Evolutionary conservation across 176 grass and related monocot genomes (phyloP).

Genomic region (Chrysopogon serrulatus): DNA sequence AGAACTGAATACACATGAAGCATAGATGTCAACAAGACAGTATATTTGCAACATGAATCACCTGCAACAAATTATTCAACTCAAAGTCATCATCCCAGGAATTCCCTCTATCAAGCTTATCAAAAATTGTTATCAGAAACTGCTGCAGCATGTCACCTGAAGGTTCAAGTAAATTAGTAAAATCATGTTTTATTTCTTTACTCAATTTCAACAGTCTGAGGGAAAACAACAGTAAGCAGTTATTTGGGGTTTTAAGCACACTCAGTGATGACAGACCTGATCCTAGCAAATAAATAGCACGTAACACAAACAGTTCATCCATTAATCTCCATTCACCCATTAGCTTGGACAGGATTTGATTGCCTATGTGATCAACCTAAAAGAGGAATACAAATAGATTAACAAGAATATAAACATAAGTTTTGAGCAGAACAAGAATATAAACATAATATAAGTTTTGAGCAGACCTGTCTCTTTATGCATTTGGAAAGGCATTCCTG

Average conservation of each 20-base stretch:
- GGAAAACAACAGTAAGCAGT: not conserved
- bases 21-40: slow-evolving; percentile 14
- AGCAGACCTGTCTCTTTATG: slow-evolving; percentile 82
- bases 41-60: slow-evolving; percentile 26
- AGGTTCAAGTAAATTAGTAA: slow-evolving; percentile 26
- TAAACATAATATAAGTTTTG: not conserved
- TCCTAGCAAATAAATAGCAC: slow-evolving; percentile 91
- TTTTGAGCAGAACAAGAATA: no score
- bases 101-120: slow-evolving; percentile 87
- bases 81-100: slow-evolving; percentile 96
- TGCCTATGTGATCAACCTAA: slow-evolving; percentile 90
- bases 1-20: not conserved
- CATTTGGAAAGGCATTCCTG: slow-evolving; percentile 82
- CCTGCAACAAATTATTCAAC: slow-evolving; percentile 94
- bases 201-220: not conserved
- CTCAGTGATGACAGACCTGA: slow-evolving; percentile 50
- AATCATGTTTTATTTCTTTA: slow-evolving; percentile 13
- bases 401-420: slow-evolving; percentile 28
- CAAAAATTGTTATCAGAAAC: slow-evolving; percentile 79
- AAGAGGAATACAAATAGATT: not conserved
- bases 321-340: slow-evolving; percentile 95
- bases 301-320: slow-evolving; percentile 87
- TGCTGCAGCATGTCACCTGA: slow-evolving; percentile 97
- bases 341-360: slow-evolving; percentile 72
- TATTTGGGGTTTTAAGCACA: not conserved